Conservation (phyloP, 2,329 filamentous ascomycete species). For the Fonsecaea pugnacius region DNA sequence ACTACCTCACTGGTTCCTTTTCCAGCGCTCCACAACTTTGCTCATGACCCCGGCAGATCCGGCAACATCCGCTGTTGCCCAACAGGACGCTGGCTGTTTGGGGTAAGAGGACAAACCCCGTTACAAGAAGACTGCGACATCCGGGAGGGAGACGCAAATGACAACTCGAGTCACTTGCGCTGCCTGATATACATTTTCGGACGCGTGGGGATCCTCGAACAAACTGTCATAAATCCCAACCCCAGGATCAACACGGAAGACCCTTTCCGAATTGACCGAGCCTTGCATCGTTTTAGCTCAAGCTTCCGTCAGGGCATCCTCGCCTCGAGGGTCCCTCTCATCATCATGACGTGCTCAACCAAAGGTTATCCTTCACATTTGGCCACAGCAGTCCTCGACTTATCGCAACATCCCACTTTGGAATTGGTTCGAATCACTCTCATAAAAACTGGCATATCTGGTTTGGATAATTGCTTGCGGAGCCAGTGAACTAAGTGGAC, state of each 20-base stretch:
- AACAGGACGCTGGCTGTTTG: background rate
- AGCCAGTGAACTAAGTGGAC: background rate
- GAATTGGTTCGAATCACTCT: background rate
- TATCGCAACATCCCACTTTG: background rate
- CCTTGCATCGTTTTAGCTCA: background rate
- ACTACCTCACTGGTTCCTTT: constrained; percentile 32
- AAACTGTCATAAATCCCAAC: background rate
- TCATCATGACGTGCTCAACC: background rate
- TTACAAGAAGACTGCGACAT: background rate
- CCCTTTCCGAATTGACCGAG: background rate
- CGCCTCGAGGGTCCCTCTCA: background rate
- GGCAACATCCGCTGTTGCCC: background rate
- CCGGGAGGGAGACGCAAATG: background rate
- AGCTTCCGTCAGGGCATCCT: background rate
- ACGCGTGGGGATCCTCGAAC: background rate
- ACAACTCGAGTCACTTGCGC: background rate
- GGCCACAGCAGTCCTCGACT: background rate
- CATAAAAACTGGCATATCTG: background rate
- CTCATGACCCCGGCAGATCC: constrained; percentile 9
- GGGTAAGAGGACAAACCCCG: background rate
- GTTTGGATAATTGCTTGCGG: background rate
- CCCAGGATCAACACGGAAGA: background rate
- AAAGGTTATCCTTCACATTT: background rate
- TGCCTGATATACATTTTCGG: background rate
- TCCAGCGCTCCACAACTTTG: constrained; percentile 28